These are phyloP conservation scores for Verticillium klebahnii DNA, from an alignment of 2,329 filamentous ascomycete genomes.

Conservation along the genomic window DNA sequence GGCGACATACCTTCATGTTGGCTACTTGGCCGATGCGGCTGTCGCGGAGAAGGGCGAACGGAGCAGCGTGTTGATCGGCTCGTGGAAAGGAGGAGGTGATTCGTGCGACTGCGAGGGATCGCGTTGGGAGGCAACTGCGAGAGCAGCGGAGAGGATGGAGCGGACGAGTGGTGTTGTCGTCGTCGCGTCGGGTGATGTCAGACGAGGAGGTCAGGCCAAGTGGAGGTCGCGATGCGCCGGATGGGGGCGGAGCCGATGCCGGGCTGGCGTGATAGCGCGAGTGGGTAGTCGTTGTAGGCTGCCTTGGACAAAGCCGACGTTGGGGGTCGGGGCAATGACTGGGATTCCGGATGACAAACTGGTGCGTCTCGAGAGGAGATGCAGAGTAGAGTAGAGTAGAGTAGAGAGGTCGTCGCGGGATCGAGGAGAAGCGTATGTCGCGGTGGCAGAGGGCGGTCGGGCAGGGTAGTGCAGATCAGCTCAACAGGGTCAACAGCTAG, in stretches of 20 bases:
- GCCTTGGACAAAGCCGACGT: constrained; percentile 6
- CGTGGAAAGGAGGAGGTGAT: background rate
- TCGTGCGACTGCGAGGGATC: background rate
- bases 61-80: background rate
- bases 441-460: constrained; percentile 7
- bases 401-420: background rate
- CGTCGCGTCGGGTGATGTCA: constrained; percentile 14
- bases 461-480: constrained; percentile 5
- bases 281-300: constrained; percentile 6
- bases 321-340: background rate
- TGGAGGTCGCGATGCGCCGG: constrained; percentile 8
- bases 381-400: background rate
- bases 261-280: background rate
- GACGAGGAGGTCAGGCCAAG: constrained; percentile 1
- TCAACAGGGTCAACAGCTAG: constrained; percentile 9
- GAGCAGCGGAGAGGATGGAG: constrained; percentile 7
- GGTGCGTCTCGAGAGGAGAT: background rate
- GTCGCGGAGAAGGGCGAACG: background rate
- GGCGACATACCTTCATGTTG: background rate
- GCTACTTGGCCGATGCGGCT: background rate
- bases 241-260: background rate
- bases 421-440: constrained; percentile 2
- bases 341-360: background rate
- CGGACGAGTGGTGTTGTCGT: constrained; percentile 5
- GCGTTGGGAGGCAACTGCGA: background rate